Evolutionary conservation across 75 land plant species (phyloP).

Genomic region (Sequoiadendron giganteum): DNA sequence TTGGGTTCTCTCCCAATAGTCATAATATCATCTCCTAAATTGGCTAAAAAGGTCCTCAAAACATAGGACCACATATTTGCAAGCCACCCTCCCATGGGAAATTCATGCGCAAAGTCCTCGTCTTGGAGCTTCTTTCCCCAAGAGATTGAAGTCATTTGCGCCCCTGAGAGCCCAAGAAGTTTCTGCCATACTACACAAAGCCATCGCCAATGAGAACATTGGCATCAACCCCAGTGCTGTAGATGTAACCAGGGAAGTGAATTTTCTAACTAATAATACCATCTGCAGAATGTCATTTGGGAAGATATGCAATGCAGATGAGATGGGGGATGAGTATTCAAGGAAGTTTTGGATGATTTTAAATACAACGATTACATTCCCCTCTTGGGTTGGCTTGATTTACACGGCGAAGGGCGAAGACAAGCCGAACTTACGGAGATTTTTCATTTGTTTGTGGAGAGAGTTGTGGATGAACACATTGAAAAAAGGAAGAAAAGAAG

Average conservation of each 20-base stretch:
- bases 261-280: neutral
- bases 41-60: constrained; percentile 6
- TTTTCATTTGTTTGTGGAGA: neutral
- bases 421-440: neutral
- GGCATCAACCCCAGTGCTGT: neutral
- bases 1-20: neutral
- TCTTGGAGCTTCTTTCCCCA: constrained; percentile 23
- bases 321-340: too few relatives aligned
- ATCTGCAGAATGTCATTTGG: neutral
- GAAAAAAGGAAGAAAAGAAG: neutral
- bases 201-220: too few relatives aligned
- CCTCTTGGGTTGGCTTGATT: neutral
- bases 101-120: constrained; percentile 21
- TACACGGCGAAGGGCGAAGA: neutral
- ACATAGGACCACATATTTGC: neutral
- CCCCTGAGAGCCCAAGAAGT: constrained; percentile 19
- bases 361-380: constrained; percentile 10
- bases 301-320: neutral
- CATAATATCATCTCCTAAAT: neutral
- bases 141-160: constrained; percentile 11
- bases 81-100: neutral
- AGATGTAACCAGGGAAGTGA: neutral
- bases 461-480: neutral
- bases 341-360: neutral
- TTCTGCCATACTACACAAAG: neutral